phyloP scores from a whole-genome alignment of 2,329 filamentous ascomycete species.

The Tolypocladium endophyticum region DNA sequence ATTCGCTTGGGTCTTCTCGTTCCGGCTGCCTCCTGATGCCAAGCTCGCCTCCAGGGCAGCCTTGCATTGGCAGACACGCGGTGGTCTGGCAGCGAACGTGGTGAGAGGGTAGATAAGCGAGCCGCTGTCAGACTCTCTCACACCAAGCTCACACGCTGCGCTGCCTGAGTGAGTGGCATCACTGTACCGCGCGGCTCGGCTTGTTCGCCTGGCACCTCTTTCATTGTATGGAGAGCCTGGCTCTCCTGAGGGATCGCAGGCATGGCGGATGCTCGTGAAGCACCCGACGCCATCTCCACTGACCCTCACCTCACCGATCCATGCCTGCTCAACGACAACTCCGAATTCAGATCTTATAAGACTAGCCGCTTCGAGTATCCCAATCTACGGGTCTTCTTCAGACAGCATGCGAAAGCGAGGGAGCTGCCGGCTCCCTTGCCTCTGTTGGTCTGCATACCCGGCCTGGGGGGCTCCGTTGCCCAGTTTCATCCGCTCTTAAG shows the following conservation, averaged over 20 bases:
- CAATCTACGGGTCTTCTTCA: conserved; percentile 72
- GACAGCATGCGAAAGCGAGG: conserved; percentile 69
- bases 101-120: background rate
- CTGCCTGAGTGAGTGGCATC: background rate
- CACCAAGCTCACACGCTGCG: background rate
- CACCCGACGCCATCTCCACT: conserved; percentile 3
- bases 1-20: background rate
- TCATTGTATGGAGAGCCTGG: background rate
- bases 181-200: background rate
- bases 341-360: conserved; percentile 59
- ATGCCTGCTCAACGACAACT: conserved; percentile 68
- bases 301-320: conserved; percentile 55
- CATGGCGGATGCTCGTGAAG: conserved; percentile 1
- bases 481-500: conserved; percentile 78
- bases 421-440: conserved; percentile 73
- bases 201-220: background rate
- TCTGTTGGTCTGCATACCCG: conserved; percentile 83
- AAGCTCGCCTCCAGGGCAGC: background rate
- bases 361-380: conserved; percentile 63
- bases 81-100: background rate
- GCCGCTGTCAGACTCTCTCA: background rate
- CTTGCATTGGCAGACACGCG: background rate
- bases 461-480: conserved; percentile 80
- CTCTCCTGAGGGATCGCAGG: background rate
- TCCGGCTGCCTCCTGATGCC: background rate